These are phyloP conservation scores for Clonostachys chloroleuca DNA, from an alignment of 2,329 filamentous ascomycete species.

Conservation along the genomic window DNA sequence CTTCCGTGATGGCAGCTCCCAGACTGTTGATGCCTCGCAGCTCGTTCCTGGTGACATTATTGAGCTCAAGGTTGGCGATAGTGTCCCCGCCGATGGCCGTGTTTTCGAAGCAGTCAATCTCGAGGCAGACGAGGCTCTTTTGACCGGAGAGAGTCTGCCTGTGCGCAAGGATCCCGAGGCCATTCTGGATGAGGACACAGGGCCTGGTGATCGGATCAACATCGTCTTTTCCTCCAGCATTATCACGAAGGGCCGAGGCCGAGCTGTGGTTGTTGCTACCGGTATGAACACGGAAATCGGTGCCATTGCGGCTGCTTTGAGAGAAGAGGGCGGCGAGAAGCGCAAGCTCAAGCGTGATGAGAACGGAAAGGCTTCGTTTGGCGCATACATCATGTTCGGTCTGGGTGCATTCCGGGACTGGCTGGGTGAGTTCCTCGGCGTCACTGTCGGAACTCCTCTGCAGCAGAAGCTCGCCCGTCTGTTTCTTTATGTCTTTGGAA, in stretches of 20 bases:
- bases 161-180: conserved; percentile 40
- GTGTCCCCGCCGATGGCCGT: conserved; percentile 49
- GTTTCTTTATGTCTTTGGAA: conserved; percentile 58
- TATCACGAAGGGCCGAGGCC: conserved; percentile 51
- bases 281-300: conserved; percentile 56
- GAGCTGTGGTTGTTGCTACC: conserved; percentile 52
- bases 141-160: conserved; percentile 55
- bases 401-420: conserved; percentile 5
- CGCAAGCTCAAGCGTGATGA: conserved; percentile 2
- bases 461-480: conserved; percentile 65
- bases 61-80: conserved; percentile 42
- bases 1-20: conserved; percentile 22
- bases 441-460: conserved; percentile 58
- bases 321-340: conserved; percentile 4
- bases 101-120: conserved; percentile 52
- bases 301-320: conserved; percentile 42
- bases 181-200: conserved; percentile 23
- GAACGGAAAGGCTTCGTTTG: background rate
- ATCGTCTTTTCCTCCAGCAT: conserved; percentile 51
- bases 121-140: conserved; percentile 56
- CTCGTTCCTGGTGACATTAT: conserved; percentile 52
- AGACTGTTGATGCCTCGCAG: conserved; percentile 18
- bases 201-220: conserved; percentile 47
- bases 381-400: conserved; percentile 3
- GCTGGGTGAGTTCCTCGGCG: conserved; percentile 34